Evolutionary conservation across 495 filamentous ascomycete species (phyloP), one percentile per base, ranked within the genome.

Genomic region (Talaromyces adpressus): DNA sequence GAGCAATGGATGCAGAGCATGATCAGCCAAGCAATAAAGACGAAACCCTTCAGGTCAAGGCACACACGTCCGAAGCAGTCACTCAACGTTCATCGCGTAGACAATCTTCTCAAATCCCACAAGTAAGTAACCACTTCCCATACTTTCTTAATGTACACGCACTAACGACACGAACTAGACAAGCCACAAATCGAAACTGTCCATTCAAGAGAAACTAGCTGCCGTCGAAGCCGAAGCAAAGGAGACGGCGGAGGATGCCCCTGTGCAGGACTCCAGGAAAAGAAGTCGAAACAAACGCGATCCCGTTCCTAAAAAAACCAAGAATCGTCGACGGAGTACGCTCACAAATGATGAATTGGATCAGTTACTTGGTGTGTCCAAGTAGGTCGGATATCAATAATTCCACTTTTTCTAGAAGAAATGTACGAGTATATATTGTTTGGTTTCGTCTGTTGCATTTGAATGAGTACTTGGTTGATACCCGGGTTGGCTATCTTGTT

Each of bases 331-430:
- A 67, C 75, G 89, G 51, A 91, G 88, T 63, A 91, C 89, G 7
- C 75, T 92, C 0, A 89, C 85, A 23, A 85, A 82, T n/a, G 86
- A 87, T 76, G 89, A 92, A 66, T 67, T 91, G 54, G 85, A 89
- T 61, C 84, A 85, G 53, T 72, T 89, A 66, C 83, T 89, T 74
- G 76, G 79, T 27, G 67, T 73, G 57, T 59, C 68, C 23, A 65
- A 71, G 51, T 64, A 64, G 30, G 65, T 32, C 9, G 6, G 6
- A 20, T 16, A 20, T 49, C 5, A 49, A 20, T 22, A 18, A 20
- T 20, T 18, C n/a, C 3, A 2, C n/a, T 6, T 45, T 18, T 45
- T 45, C n/a, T 20, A 49, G n/a, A 18, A 49, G 45, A 4, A 20
- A 49, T 18, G 45, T 20, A 49, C n/a, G 1, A 49, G 45, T 49